Base-by-base conservation (phyloP, 768 basidiomycete species). In the Lentinula lateritia region DNA sequence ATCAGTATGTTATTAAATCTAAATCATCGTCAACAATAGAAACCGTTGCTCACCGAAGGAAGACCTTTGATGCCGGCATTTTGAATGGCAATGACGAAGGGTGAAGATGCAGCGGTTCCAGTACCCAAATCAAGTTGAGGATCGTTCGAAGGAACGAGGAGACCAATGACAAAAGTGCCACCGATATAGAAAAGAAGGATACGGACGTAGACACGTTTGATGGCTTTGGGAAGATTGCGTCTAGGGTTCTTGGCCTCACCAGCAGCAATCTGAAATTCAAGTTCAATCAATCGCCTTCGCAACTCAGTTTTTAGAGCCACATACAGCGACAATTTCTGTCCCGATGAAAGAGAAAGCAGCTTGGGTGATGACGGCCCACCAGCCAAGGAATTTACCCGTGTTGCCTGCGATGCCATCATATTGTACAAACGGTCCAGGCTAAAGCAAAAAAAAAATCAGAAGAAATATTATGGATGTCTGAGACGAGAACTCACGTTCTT, bases 261-360 rank as follows among this genome's bases (percentile, higher is more conserved):
- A 28, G 92, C 92, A 62, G 92, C 91, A 66, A 90, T 90, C 89
- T 90, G 66, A 16, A 6, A 23, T n/a, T 36, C 15, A 5, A 39
- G 15, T 16, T 23, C 20, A 28, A 50, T 13, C 32, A 62, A 39
- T 15, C 9, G 38, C 28, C 20, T 28, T 41, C 18, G 12, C 8
- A 12, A 15, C 4, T 10, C 41, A 32, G 6, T 34, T 20, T 34
- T 36, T n/a, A 28, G 50, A 12, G 16, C 48, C 5, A 77, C 83
- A 67, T 76, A 91, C 88, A 34, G 92, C 93, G 45, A 96, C 93
- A 69, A 96, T 94, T 73, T 98, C 95, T 6, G 93, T 95, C 15
- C 95, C 95, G 62, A 95, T 93, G 72, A 81, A 95, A 10, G 92
- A 93, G 79, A 95, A 97, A 13, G 92, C 93, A 3, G 95, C 95